Base-by-base conservation (phyloP, 2,329 filamentous ascomycete genomes). In the Colletotrichum navitas region DNA sequence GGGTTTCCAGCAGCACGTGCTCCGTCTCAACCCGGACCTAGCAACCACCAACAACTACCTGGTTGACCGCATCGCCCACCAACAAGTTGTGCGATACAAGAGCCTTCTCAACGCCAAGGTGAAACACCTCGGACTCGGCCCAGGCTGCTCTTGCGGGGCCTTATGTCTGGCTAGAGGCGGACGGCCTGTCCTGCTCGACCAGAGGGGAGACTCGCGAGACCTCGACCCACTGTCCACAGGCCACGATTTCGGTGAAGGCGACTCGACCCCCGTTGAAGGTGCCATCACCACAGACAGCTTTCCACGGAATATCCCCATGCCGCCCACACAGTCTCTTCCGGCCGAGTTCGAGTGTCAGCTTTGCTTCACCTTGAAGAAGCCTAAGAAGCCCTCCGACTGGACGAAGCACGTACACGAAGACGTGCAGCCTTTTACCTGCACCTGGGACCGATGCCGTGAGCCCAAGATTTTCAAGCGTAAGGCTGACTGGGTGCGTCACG, bases 351-450 rank as follows among this genome's bases (percentile, higher is more conserved):
- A 98, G 83, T 98, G 95, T 76, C 92, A 93, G 47, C 84, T 97
- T 29, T 97, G 95, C 82, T 97, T 94, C 83, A 90, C 91, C 75
- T 88, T 91, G 63, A 97, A 96, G 85, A 94, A 91, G 76, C 94
- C 96, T 76, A 89, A 91, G 76, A 97, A 97, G 80, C 95, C 94
- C 21, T 97, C 94, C 0, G 95, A 98, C 81, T 98, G 95, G 95
- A 97, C 94, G 1, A 97, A 98, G 80, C 95, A 98, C 78, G 93
- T 98, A 0, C 94, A 97, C 76, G 95, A 97, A 81, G 95, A 98
- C 79, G 90, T 97, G 1, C 93, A 96, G 78, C 95, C 95, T 0
- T 97, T 97, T 76, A 97, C 94, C 3, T 98, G 95, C 81, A 97
- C 94, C 0, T 97, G 95, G 84, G 90, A 92, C 2, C 87, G 90